Base-by-base conservation (phyloP, 768 basidiomycete genomes). In the Butyriboletus loyo region DNA sequence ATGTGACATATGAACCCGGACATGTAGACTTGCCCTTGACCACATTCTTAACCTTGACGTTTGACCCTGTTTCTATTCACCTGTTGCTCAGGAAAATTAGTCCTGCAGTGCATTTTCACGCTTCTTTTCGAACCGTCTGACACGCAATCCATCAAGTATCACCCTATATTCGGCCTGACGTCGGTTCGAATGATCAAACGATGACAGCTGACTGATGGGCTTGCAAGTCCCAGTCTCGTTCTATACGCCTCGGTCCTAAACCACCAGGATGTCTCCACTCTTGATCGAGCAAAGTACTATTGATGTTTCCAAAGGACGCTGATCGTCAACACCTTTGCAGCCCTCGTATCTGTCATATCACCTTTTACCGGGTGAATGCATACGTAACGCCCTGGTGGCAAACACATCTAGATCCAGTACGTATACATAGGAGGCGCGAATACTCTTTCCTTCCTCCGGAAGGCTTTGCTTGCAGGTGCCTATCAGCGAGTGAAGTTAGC, bases 1-100 rank as follows among this genome's bases (percentile, higher is more conserved):
- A 5, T n/a, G 57, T 69, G 54, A 66, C 66, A 9, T 19, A 10
- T 5, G n/a, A 37, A 19, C 27, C 13, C 4, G n/a, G n/a, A n/a
- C n/a, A 19, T 7, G 6, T 14, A 10, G 2, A 13, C 27, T 11
- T 37, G 7, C 11, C 27, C 13, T 28, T 28, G 41, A 43, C 42
- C 41, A 28, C 19, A 10, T 30, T 8, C 43, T 21, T 9, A 4
- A 41, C 17, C 15, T 24, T 21, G 8, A 10, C 22, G 37, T 15
- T 15, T 21, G 11, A 27, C n/a, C 41, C 7, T 15, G 4, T 2
- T 25, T 31, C 30, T 32, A 14, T 14, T 40, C 19, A 28, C 22
- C 31, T 22, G 15, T 10, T 7, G 15, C 13, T 2, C 21, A 3
- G 28, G n/a, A 7, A 21, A 19, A 35, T 24, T 2, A 34, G 17